Evolutionary conservation across 2,329 filamentous ascomycete genomes (phyloP).

Genomic region (Fusarium haematococcum): DNA sequence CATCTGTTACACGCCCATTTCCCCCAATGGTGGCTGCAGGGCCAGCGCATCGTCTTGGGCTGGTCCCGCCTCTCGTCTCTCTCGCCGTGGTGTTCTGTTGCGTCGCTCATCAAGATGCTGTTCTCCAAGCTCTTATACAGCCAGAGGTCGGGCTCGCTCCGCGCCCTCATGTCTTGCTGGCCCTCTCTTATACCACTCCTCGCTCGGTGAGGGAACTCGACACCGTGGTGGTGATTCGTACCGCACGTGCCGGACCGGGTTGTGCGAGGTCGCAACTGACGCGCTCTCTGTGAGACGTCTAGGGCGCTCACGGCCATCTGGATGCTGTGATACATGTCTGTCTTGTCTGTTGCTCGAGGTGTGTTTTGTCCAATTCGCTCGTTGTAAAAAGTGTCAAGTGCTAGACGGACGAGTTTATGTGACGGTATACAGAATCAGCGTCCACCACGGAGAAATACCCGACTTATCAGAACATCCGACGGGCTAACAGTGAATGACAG

Average conservation of each 20-base stretch:
- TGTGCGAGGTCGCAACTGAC: constrained; percentile 27
- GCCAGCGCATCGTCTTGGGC: constrained; percentile 36
- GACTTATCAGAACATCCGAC: neutral
- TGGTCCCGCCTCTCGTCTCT: neutral
- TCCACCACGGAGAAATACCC: neutral
- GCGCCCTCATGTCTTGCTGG: constrained; percentile 10
- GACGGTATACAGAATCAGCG: neutral
- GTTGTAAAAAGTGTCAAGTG: neutral
- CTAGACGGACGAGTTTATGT: constrained; percentile 2
- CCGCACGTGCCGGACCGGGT: constrained; percentile 29
- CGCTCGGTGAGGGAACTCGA: constrained; percentile 7
- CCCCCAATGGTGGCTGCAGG: constrained; percentile 41
- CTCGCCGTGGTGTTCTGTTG: neutral
- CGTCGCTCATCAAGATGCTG: constrained; percentile 6
- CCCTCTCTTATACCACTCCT: constrained; percentile 36
- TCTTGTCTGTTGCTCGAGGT: neutral
- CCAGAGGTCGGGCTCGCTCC: constrained; percentile 8
- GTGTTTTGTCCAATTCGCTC: neutral
- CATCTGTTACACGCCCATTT: constrained; percentile 35
- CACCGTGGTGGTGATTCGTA: constrained; percentile 33
- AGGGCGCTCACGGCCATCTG: constrained; percentile 17
- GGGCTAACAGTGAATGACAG: neutral
- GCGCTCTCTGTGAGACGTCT: constrained; percentile 32
- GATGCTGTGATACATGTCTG: constrained; percentile 33
- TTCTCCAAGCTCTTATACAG: constrained; percentile 10